Evolutionary conservation across 768 basidiomycete species (phyloP).

Genomic region (Cyclocybe aegerita): DNA sequence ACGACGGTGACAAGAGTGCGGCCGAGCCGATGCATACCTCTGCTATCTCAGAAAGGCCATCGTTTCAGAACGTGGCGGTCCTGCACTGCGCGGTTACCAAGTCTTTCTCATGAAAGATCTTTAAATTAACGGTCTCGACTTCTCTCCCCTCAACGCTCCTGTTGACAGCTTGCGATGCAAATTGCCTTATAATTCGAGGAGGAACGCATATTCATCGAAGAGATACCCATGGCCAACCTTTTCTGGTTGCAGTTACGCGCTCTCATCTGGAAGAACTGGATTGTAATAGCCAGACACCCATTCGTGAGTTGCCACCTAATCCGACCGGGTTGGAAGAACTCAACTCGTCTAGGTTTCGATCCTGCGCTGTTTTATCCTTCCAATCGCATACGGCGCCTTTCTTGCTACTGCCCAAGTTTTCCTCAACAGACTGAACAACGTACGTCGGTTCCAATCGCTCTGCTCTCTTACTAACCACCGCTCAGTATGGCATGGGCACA

Average conservation of each 20-base stretch:
- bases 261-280: constrained; percentile 75
- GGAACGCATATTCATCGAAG: not conserved
- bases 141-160: too few relatives aligned
- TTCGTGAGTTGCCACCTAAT: constrained; percentile 41
- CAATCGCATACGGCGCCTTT: constrained; percentile 67
- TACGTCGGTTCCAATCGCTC: constrained; percentile 26
- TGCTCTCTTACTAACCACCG: not conserved
- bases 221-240: constrained; percentile 29
- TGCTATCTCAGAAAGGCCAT: too few relatives aligned
- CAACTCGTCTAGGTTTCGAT: constrained; percentile 46
- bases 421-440: constrained; percentile 58
- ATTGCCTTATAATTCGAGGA: not conserved
- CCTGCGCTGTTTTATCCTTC: constrained; percentile 60
- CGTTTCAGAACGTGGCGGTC: too few relatives aligned
- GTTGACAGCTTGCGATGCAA: not conserved
- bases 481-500: constrained; percentile 63
- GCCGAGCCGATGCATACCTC: too few relatives aligned
- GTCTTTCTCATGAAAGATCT: too few relatives aligned
- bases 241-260: constrained; percentile 64
- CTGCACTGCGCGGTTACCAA: too few relatives aligned
- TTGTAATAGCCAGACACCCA: constrained; percentile 64
- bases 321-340: too few relatives aligned
- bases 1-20: too few relatives aligned
- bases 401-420: constrained; percentile 64
- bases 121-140: too few relatives aligned